These are phyloP conservation scores for Cenococcum geophilum DNA, from an alignment of 495 filamentous ascomycete species.

Conservation along the genomic window DNA sequence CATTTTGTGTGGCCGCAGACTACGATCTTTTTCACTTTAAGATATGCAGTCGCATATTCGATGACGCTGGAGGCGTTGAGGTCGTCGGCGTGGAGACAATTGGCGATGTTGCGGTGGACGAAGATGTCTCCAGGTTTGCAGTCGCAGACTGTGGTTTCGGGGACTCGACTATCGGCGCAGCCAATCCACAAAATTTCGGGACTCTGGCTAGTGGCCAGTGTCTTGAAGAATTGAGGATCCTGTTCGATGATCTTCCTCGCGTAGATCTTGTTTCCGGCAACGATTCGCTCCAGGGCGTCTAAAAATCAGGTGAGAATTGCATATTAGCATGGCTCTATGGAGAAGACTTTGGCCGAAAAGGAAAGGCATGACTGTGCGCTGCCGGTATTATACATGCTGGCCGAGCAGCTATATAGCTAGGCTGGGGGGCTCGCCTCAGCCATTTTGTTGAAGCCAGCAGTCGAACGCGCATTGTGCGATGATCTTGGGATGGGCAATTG, in stretches of 20 bases:
- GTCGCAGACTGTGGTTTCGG: conserved; percentile 77
- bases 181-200: conserved; percentile 86
- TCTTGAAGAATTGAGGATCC: conserved; percentile 67
- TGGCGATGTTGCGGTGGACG: conserved; percentile 92
- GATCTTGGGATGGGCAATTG: background rate
- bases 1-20: conserved; percentile 80
- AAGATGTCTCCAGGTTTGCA: conserved; percentile 85
- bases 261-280: conserved; percentile 68
- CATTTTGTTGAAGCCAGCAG: background rate
- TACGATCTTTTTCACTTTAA: conserved; percentile 77
- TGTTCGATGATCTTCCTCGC: conserved; percentile 56
- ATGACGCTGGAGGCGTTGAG: conserved; percentile 72
- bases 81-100: conserved; percentile 72
- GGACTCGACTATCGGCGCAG: conserved; percentile 83
- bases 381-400: background rate
- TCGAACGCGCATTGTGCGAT: background rate
- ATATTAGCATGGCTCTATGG: background rate
- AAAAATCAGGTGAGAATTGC: conserved; percentile 25
- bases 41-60: conserved; percentile 67
- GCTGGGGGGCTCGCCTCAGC: background rate
- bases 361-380: background rate
- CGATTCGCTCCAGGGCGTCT: conserved; percentile 49
- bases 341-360: background rate
- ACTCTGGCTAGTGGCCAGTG: conserved; percentile 59
- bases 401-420: background rate